These are phyloP conservation scores for Pseudoscleropodium purum DNA, from an alignment of 225 moss, liverwort and hornwort species.

Conservation along the genomic window DNA sequence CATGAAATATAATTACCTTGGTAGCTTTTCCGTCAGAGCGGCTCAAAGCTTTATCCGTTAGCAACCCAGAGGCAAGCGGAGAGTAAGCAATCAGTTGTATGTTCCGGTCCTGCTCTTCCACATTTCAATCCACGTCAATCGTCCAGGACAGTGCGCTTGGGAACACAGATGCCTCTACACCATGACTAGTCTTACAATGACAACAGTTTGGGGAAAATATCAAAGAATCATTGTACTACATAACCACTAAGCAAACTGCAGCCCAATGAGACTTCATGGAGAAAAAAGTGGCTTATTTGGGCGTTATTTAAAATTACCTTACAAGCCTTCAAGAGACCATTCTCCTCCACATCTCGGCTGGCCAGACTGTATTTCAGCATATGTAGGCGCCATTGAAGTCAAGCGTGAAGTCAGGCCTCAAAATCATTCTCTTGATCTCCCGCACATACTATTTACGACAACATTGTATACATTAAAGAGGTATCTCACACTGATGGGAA, in stretches of 20 bases:
- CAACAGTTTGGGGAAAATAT: not conserved
- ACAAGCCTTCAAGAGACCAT: conserved; percentile 72
- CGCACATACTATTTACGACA: not conserved
- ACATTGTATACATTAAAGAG: not conserved
- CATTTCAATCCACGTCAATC: not conserved
- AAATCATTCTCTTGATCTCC: not conserved
- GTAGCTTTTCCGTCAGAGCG: conserved; percentile 48
- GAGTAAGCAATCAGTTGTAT: conserved; percentile 90
- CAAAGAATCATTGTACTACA: not conserved
- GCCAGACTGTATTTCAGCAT: conserved; percentile 43
- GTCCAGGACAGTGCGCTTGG: not conserved
- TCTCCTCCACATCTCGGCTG: conserved; percentile 58
- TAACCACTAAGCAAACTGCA: not conserved
- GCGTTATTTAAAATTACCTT: conserved; percentile 30
- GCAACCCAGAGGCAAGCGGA: conserved; percentile 75
- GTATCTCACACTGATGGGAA: not conserved
- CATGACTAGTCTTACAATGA: not conserved
- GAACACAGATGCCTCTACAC: not conserved
- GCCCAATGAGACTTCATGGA: not conserved
- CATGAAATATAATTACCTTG: conserved; percentile 25
- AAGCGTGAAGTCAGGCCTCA: not conserved
- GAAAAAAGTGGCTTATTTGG: not conserved
- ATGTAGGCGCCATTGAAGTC: not conserved
- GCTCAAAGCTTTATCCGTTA: conserved; percentile 58
- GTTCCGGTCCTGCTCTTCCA: conserved; percentile 60